Conservation (phyloP, 2,329 filamentous ascomycete species). For the Colletotrichum eleusines region DNA sequence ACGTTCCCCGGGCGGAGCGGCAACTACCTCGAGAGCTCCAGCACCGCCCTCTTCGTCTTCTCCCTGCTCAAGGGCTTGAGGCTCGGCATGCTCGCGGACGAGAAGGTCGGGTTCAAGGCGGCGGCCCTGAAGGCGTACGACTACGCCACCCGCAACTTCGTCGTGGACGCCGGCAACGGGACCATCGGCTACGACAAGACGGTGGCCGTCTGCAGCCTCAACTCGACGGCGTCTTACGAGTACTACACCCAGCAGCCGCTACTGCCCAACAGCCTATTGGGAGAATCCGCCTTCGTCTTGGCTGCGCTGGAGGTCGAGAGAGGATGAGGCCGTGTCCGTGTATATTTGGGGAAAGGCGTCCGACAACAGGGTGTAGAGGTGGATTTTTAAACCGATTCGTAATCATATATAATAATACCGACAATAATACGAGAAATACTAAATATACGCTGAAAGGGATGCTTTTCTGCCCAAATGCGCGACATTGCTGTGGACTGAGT, state of each 20-base stretch:
- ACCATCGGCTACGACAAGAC: slow-evolving; percentile 52
- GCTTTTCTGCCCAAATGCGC: no score
- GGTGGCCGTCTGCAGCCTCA: slow-evolving; percentile 56
- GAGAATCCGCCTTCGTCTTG: slow-evolving; percentile 53
- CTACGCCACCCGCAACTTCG: slow-evolving; percentile 35
- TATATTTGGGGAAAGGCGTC: accelerated
- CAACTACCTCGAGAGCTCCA: slow-evolving; percentile 43
- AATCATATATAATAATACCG: not conserved
- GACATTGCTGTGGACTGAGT: no score
- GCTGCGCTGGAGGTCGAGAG: slow-evolving; percentile 53
- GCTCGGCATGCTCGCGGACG: slow-evolving; percentile 15
- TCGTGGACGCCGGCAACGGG: slow-evolving; percentile 25
- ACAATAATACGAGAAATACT: no score
- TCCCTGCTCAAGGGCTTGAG: slow-evolving; percentile 35
- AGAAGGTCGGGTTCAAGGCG: not conserved
- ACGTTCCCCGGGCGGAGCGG: slow-evolving; percentile 33
- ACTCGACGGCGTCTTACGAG: slow-evolving; percentile 56
- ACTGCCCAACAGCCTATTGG: slow-evolving; percentile 53
- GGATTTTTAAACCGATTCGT: not conserved
- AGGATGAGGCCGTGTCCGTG: no score
- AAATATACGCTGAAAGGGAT: no score
- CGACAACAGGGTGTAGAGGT: not conserved
- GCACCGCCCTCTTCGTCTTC: slow-evolving; percentile 40
- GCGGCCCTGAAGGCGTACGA: slow-evolving; percentile 37
- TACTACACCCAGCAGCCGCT: slow-evolving; percentile 54